Evolutionary conservation across 2,329 filamentous ascomycete species (phyloP).

Genomic region (Trichoderma lentiforme): DNA sequence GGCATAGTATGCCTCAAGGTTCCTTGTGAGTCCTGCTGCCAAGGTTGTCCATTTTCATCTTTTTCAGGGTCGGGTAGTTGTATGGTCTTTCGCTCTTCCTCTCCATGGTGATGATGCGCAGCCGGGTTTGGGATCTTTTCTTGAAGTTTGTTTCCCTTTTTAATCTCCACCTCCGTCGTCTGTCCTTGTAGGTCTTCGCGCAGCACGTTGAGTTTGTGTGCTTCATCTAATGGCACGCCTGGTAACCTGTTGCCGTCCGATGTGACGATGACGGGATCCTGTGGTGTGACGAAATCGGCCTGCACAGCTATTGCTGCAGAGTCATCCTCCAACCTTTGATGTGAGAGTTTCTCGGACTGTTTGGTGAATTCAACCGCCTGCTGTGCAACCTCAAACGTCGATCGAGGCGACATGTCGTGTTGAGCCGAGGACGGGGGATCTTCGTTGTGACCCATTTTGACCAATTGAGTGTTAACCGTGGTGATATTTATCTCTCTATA

Average conservation of each 20-base stretch:
- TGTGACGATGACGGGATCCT: constrained; percentile 69
- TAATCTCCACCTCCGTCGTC: constrained; percentile 27
- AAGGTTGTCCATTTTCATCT: constrained; percentile 31
- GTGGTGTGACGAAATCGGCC: constrained; percentile 64
- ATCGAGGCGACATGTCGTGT: neutral
- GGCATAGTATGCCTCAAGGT: constrained; percentile 51
- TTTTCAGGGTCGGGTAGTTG: constrained; percentile 25
- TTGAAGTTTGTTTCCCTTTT: constrained; percentile 26
- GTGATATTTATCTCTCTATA: neutral
- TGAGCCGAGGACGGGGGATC: neutral
- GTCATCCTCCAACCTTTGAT: constrained; percentile 32
- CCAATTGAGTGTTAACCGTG: neutral
- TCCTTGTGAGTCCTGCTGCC: constrained; percentile 45
- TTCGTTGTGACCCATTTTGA: constrained; percentile 1
- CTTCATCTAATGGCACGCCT: constrained; percentile 66
- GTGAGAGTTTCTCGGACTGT: constrained; percentile 58
- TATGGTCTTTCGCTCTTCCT: constrained; percentile 26
- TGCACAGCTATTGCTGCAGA: constrained; percentile 51
- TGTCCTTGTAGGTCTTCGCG: constrained; percentile 46
- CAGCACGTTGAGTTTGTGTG: constrained; percentile 64
- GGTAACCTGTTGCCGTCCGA: constrained; percentile 64
- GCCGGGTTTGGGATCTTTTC: constrained; percentile 26
- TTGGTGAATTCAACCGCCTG: constrained; percentile 55
- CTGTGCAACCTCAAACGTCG: constrained; percentile 31
- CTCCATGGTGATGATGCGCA: constrained; percentile 34